Base-by-base conservation (phyloP, 257 asterid genomes). In the Solanum virginianum region DNA sequence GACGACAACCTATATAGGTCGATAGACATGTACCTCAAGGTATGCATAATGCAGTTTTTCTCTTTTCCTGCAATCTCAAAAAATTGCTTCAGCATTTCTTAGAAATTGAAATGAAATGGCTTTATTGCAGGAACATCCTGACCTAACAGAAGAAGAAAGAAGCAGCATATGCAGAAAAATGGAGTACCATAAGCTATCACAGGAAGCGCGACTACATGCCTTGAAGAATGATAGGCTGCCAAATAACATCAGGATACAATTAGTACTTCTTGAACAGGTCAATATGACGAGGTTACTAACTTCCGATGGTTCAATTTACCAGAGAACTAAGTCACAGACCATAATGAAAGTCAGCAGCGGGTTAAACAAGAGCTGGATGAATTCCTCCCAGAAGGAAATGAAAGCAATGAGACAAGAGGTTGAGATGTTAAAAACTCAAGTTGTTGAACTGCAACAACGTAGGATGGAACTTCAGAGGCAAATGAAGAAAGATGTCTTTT, bases 1-100 rank as follows among this genome's bases (percentile, higher is more conserved):
- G 2, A 83, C 10, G 90, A 89, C 87, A 85, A 86, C 60, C 91
- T 89, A 45, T 87, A 89, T 60, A 54, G 88, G 72, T 89, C 90
- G 5, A 85, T 87, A 22, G 90, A 87, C 60, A 87, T 79, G 68
- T 85, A 85, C 69, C 86, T 87, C 45, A 83, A 89, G 90, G 90
- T 89, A 74, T 81, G 79, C 8, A 83, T 36, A 24, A 3, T 51
- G 22, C 15, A 24, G 41, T 36, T 81, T 69, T 29, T 1, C 65
- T 77, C 47, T 24, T 77, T 13, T 79, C 82, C 11, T 79, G 26
- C 17, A 5, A 51, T 26, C 65, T 79, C 49, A 8, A 79, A 10
- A 51, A 24, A 79, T 9, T 26, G 49, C 16, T 79, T 49, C 3
- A 75, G 81, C 12, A 14, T 47, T 24, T 41, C 17, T 84, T 39